Evolutionary conservation across 208 protist genomes (phyloP).

Genomic region (Acanthamoeba castellanii): DNA sequence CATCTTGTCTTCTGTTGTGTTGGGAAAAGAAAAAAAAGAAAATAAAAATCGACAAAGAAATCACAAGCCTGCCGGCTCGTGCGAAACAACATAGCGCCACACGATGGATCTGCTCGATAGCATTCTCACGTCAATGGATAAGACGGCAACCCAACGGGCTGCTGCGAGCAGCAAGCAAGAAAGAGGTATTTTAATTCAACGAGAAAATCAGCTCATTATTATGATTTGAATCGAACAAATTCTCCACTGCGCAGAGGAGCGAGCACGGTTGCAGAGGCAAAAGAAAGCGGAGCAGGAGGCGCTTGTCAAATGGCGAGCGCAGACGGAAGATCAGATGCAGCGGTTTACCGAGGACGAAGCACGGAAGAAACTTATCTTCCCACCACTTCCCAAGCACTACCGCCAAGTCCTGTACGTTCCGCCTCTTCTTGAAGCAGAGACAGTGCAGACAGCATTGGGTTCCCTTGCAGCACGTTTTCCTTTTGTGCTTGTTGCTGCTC

Average conservation of each 20-base stretch:
- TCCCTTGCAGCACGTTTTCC: background rate
- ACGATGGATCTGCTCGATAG: constrained; percentile 59
- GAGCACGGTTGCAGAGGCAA: constrained; percentile 12
- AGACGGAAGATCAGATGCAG: background rate
- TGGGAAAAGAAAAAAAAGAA: background rate
- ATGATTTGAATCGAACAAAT: background rate
- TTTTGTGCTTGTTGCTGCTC: background rate
- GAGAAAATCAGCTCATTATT: background rate
- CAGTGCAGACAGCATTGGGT: background rate
- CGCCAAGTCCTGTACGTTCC: constrained; percentile 54
- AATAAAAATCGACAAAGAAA: background rate
- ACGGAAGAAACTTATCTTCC: constrained; percentile 21
- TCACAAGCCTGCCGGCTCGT: background rate
- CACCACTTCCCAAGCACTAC: constrained; percentile 35
- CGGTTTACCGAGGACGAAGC: constrained; percentile 13
- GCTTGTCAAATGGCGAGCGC: background rate
- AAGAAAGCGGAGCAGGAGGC: constrained; percentile 39
- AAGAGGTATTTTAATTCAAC: background rate
- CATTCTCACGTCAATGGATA: constrained; percentile 60
- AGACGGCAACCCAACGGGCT: constrained; percentile 29
- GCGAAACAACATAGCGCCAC: background rate
- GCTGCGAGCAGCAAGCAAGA: background rate
- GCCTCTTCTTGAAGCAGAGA: too few relatives aligned
- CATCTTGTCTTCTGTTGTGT: constrained; percentile 37
- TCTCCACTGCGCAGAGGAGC: background rate